Conservation (phyloP, 495 filamentous ascomycete genomes). For the Lindgomyces ingoldianus region DNA sequence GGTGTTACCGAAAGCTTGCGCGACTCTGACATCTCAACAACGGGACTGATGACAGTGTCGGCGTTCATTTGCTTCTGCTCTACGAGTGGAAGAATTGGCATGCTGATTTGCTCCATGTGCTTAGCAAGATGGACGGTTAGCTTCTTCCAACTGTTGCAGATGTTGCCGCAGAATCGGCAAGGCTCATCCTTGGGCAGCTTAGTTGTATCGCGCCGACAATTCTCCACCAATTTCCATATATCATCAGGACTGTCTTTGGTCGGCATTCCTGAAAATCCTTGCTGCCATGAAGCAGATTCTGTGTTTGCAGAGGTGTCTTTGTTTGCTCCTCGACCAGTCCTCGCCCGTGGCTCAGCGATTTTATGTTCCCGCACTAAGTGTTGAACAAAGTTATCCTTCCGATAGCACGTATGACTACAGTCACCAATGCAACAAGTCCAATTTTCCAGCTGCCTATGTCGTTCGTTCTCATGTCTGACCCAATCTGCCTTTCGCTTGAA, state of each 20-base stretch:
- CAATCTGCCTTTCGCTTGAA: conserved; percentile 98
- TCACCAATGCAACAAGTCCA: conserved; percentile 84
- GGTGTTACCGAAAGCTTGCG: conserved; percentile 30
- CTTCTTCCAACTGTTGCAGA: conserved; percentile 88
- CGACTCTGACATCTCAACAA: conserved; percentile 33
- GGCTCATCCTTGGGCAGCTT: conserved; percentile 73
- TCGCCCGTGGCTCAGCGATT: conserved; percentile 70
- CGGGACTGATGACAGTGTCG: conserved; percentile 36
- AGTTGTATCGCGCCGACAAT: conserved; percentile 70
- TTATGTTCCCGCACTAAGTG: conserved; percentile 95
- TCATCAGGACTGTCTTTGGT: conserved; percentile 55
- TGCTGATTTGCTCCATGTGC: conserved; percentile 92
- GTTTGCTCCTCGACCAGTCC: conserved; percentile 31
- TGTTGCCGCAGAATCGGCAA: conserved; percentile 87
- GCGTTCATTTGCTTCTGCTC: conserved; percentile 40
- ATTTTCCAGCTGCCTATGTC: conserved; percentile 88
- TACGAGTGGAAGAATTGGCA: conserved; percentile 79
- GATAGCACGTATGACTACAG: conserved; percentile 81
- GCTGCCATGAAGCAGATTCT: conserved; percentile 12
- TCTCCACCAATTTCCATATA: conserved; percentile 77
- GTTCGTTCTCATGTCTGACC: conserved; percentile 94
- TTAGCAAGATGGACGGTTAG: conserved; percentile 91
- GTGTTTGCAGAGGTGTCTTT: conserved; percentile 46
- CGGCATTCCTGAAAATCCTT: conserved; percentile 1
- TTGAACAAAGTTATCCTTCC: conserved; percentile 94